Conservation (phyloP, 208 protist genomes). For the Trypanosoma vivax region DNA sequence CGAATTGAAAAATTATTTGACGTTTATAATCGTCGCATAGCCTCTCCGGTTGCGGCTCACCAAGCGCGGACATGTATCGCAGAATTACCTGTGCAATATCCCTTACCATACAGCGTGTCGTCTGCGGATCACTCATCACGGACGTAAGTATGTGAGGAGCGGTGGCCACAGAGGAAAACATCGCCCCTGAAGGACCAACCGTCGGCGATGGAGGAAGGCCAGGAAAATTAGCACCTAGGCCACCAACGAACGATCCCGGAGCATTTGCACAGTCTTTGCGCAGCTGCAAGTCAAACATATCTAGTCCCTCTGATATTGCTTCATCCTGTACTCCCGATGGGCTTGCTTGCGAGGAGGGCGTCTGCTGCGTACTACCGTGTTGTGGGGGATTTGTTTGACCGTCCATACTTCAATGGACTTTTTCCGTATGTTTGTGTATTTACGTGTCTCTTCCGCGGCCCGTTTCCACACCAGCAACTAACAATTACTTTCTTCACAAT, state of each 20-base stretch:
- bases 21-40: constrained; percentile 17
- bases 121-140: constrained; percentile 21
- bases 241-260: constrained; percentile 5
- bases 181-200: not conserved
- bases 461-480: constrained; percentile 1
- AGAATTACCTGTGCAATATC: constrained; percentile 19
- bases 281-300: constrained; percentile 23
- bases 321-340: not conserved
- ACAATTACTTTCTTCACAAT: not conserved
- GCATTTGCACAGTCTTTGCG: constrained; percentile 19
- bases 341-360: constrained; percentile 4
- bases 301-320: constrained; percentile 17
- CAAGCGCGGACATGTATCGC: constrained; percentile 11
- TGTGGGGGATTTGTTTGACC: constrained; percentile 3
- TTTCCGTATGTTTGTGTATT: constrained; percentile 3
- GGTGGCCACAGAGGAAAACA: constrained; percentile 21
- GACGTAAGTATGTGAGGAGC: constrained; percentile 2
- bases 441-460: constrained; percentile 2
- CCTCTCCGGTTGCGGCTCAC: constrained; percentile 20
- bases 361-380: constrained; percentile 11
- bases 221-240: not conserved
- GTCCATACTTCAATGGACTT: constrained; percentile 13
- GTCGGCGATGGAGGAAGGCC: constrained; percentile 14
- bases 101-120: constrained; percentile 11
- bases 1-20: constrained; percentile 18